These are phyloP conservation scores for Xylaria sp. DNA, from an alignment of 2,329 filamentous ascomycete genomes.

Conservation along the genomic window DNA sequence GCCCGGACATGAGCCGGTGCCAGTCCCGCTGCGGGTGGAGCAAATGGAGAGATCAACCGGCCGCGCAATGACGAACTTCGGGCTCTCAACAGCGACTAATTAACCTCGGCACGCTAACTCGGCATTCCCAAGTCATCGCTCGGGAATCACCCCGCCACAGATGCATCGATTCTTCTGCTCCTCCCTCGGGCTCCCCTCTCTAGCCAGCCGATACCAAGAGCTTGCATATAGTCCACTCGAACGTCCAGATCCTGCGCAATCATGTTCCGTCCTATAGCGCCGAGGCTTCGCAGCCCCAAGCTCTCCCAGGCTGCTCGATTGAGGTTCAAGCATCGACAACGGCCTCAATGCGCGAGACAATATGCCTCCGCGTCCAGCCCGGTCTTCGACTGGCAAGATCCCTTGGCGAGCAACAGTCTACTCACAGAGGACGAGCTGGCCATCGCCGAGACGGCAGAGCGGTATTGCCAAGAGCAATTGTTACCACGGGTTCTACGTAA, in stretches of 20 bases:
- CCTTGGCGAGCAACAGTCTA: slow-evolving; percentile 77
- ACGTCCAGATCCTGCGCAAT: slow-evolving; percentile 21
- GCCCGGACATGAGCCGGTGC: slow-evolving; percentile 7
- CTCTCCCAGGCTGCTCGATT: slow-evolving; percentile 36
- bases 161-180: background rate
- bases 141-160: slow-evolving; percentile 1
- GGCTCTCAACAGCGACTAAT: background rate
- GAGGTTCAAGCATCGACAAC: slow-evolving; percentile 32
- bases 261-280: slow-evolving; percentile 46
- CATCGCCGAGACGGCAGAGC: slow-evolving; percentile 88
- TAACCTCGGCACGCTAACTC: slow-evolving; percentile 19
- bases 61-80: slow-evolving; percentile 4
- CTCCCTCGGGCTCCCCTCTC: background rate
- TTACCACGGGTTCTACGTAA: slow-evolving; percentile 86
- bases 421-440: slow-evolving; percentile 91
- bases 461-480: slow-evolving; percentile 92
- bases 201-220: background rate
- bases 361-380: slow-evolving; percentile 48
- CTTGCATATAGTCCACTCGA: background rate
- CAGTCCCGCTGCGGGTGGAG: background rate
- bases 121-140: slow-evolving; percentile 7
- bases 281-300: slow-evolving; percentile 36
- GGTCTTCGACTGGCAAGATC: slow-evolving; percentile 91
- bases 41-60: background rate
- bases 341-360: slow-evolving; percentile 34